Evolutionary conservation across 75 land plant genomes (phyloP), one percentile per base, ranked within the genome.

Genomic region (Pinus taeda): DNA sequence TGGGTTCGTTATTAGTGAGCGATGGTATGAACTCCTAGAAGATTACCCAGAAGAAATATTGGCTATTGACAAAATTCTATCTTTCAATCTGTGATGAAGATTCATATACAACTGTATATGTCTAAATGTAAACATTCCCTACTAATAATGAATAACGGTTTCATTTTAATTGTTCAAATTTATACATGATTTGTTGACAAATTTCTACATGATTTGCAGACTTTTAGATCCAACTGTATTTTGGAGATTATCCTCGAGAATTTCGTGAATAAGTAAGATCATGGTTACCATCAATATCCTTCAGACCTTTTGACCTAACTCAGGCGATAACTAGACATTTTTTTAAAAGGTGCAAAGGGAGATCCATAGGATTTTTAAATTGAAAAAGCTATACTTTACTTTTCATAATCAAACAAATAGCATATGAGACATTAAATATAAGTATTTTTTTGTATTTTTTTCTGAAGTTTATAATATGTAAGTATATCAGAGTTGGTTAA

Each of bases 21-120:
- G 57, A 7, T 87, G 91, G 92, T 89, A 73, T 76, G 91, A 91
- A 66, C 92, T 94, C 6, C 24, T 87, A 6, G 71, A 73, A 36
- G 80, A 91, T 67, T 39, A 53, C 9, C 42, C 80, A 14, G 58
- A 20, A 13, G 92, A 91, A 60, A 57, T 14, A 0, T 71, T 67
- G 56, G 92, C 93, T 33, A 88, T 78, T 57, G 42, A 82, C 13
- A 74, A 91, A 64, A 73, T 77, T 1, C 63, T 85, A 6, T 83
- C 81, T 12, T 91, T 93, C 74, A 58, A 80, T 20, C 12, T 70
- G 15, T 77, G 82, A 57, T 89, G 93, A 37, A 37, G 39, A 37
- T 37, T 37, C 39, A 1, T 3, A 37, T 37, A 37, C 39, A 37
- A 0, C 39, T 5, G 39, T 37, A 37, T 5, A 3, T 37, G 39